Percentiles rank a stretch among this genome's conserved stretches.
phyloP scores from a whole-genome alignment of 2,329 filamentous ascomycete genomes.

The Fonsecaea pugnacius region DNA sequence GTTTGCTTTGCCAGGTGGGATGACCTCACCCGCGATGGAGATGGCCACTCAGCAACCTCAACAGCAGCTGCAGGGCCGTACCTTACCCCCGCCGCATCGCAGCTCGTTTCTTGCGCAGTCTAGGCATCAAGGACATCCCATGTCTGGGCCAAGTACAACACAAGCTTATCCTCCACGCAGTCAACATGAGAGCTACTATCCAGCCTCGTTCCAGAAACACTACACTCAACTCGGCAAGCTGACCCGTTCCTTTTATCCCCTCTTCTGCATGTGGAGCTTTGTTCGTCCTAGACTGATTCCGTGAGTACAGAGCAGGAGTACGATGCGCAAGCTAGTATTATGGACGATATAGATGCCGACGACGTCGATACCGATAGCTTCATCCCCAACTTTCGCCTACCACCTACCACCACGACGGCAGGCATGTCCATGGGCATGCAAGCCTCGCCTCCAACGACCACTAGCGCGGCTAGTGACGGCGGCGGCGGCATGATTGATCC shows the following conservation, averaged over 20 bases:
- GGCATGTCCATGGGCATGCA: conserved; percentile 50
- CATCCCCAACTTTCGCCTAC: conserved; percentile 55
- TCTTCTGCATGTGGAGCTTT: conserved; percentile 60
- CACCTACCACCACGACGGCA: conserved; percentile 34
- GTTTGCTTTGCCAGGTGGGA: conserved; percentile 63
- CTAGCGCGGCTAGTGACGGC: conserved; percentile 45
- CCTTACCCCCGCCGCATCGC: conserved; percentile 52
- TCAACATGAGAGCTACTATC: conserved; percentile 67
- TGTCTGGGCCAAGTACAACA: conserved; percentile 40
- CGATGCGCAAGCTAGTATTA: conserved; percentile 84
- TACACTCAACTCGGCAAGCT: conserved; percentile 94
- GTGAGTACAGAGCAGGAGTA: conserved; percentile 90
- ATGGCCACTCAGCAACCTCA: conserved; percentile 58
- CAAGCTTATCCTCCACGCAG: conserved; percentile 47
- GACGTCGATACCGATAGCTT: conserved; percentile 73
- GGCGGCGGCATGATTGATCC: conserved; percentile 61
- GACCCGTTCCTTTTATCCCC: conserved; percentile 53
- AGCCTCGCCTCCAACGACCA: conserved; percentile 49
- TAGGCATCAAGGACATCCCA: conserved; percentile 43
- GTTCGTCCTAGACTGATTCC: conserved; percentile 71
- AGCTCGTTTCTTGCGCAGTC: conserved; percentile 41
- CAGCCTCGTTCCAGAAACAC: conserved; percentile 88
- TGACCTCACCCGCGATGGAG: conserved; percentile 65
- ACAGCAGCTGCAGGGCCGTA: conserved; percentile 48
- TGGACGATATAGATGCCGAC: conserved; percentile 75